phyloP scores from a whole-genome alignment of 1,284 basidiomycete genomes.

The Apiotrichum laibachii region DNA sequence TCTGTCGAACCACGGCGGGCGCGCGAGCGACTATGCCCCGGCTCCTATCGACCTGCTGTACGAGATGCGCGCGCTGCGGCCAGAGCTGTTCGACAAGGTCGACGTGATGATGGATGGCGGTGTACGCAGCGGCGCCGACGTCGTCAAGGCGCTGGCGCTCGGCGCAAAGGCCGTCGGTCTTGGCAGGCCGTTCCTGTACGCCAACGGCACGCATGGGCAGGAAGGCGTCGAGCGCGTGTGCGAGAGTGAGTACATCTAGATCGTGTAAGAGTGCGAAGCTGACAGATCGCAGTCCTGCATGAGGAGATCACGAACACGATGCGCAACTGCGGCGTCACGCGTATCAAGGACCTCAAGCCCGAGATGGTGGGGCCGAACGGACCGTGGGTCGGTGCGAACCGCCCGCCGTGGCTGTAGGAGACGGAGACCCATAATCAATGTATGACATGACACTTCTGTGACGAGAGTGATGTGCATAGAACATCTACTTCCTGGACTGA shows the following conservation, averaged over 20 bases:
- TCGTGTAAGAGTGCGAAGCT: not conserved
- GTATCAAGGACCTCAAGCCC: slow-evolving; percentile 64
- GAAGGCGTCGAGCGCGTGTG: slow-evolving; percentile 55
- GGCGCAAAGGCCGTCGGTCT: slow-evolving; percentile 60
- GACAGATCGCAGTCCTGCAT: slow-evolving; percentile 47
- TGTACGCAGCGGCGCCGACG: slow-evolving; percentile 56
- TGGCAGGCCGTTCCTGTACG: slow-evolving; percentile 57
- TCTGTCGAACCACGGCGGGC: slow-evolving; percentile 27
- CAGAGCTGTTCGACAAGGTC: slow-evolving; percentile 54
- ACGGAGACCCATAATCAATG: not conserved
- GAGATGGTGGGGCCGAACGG: slow-evolving; percentile 64
- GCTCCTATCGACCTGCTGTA: slow-evolving; percentile 53
- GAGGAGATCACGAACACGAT: slow-evolving; percentile 57
- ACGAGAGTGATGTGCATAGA: too few relatives aligned
- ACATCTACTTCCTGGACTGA: too few relatives aligned
- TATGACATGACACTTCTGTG: too few relatives aligned
- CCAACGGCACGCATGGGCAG: slow-evolving; percentile 57
- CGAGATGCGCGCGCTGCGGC: slow-evolving; percentile 53
- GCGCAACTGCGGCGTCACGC: slow-evolving; percentile 55
- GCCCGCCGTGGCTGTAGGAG: slow-evolving; percentile 32
- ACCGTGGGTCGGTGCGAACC: slow-evolving; percentile 45
- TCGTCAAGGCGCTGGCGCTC: slow-evolving; percentile 59
- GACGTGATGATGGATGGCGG: slow-evolving; percentile 60
- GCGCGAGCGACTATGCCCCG: slow-evolving; percentile 51
- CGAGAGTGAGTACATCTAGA: slow-evolving; percentile 47